phyloP scores from a whole-genome alignment of 164 flowering plant genomes.

The Euptelea pleiosperma region DNA sequence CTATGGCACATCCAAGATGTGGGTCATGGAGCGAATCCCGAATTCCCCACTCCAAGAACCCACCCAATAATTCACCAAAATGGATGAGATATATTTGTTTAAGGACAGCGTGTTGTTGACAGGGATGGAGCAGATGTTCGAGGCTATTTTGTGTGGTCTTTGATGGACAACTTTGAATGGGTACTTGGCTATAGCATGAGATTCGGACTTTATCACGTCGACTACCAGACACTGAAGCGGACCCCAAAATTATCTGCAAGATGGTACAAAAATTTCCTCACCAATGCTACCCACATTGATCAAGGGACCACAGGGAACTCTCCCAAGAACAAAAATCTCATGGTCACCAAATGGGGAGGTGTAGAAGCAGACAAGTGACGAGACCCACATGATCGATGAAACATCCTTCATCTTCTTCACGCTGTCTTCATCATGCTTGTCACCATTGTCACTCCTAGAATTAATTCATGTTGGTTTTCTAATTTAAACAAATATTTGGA shows the following conservation, averaged over 20 bases:
- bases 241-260: conserved; percentile 51
- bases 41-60: too few species aligned
- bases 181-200: conserved; percentile 31
- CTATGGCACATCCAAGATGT: too few species aligned
- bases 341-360: neutral
- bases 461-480: too few species aligned
- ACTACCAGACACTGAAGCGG: conserved; percentile 37
- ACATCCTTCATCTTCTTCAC: too few species aligned
- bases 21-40: too few species aligned
- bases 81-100: too few species aligned
- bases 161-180: conserved; percentile 68
- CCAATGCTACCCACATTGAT: conserved; percentile 5
- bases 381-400: too few species aligned
- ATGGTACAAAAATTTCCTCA: conserved; percentile 47
- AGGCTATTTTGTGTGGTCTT: conserved; percentile 58
- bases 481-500: too few species aligned
- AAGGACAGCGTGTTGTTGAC: too few species aligned
- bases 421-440: too few species aligned
- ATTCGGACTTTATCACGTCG: conserved; percentile 53
- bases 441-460: too few species aligned
- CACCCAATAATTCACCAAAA: too few species aligned
- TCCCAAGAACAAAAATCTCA: neutral
- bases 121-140: conserved; percentile 63
- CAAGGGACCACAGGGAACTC: neutral
- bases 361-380: neutral